Base-by-base conservation (phyloP, 805 yeast genomes). In the Yamadazyma tumulicola region DNA sequence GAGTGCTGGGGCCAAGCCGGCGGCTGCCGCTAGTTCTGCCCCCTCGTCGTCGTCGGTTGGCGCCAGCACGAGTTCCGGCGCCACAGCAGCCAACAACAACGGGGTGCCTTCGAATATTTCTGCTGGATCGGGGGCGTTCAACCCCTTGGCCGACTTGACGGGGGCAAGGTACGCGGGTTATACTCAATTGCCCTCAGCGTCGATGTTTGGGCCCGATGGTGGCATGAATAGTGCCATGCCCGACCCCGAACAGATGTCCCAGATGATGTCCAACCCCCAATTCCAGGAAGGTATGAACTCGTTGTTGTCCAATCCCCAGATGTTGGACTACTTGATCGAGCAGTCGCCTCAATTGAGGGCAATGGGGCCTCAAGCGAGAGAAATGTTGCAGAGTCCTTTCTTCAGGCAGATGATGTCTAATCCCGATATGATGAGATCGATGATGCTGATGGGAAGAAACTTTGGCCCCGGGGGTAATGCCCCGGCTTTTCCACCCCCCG, bases 131-230 rank as follows among this genome's bases (percentile, higher is more conserved):
- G 93, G 91, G 9, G 74, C 94, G 0, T 85, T 82, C 59, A 87
- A 93, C 59, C 95, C 96, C 23, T 70, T 93, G 51, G 89, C 95
- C 8, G 96, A 84, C 45, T 69, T 91, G 45, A 91, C 97, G 0
- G 91, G 96, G 32, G 97, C 97, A 2, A 77, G 97, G 35, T 93
- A 88, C 53, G 97, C 97, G 2, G 98, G 98, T 1, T 80, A 78
- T 49, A 75, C 88, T 6, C 89, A 87, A 49, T 69, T 93, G 59
- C 97, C 98, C 4, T 73, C 85, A 3, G 86, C 87, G 1, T 76
- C 81, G 29, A 75, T 86, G 83, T 88, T 91, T 64, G 96, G 96
- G 1, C 89, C 96, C 18, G 97, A 89, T 57, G 95, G 95, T 26
- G 97, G 97, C 12, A 76, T 83, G 85, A 80, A 80, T 27, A 45